These are phyloP conservation scores for Coccomyxa sp. DNA, from an alignment of 139 green algal genomes.

Conservation along the genomic window DNA sequence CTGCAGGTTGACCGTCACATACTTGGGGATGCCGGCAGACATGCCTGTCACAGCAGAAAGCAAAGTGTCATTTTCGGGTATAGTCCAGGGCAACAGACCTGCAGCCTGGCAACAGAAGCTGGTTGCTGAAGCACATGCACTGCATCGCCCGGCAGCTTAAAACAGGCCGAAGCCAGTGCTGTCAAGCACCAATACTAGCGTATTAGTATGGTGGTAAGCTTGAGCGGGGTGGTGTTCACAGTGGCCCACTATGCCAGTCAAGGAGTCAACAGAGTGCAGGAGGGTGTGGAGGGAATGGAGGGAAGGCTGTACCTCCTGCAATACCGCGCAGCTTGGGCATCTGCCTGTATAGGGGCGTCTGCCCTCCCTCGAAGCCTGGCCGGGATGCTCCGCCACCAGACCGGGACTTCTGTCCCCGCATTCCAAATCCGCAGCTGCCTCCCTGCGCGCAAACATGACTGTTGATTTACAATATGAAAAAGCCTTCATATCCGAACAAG, in stretches of 20 bases:
- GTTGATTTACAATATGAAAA: background rate
- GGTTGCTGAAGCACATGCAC: too few relatives aligned
- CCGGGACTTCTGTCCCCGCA: slow-evolving; percentile 94
- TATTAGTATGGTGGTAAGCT: too few relatives aligned
- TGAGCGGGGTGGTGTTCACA: too few relatives aligned
- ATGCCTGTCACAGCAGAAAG: slow-evolving; percentile 74
- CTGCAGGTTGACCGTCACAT: slow-evolving; percentile 85
- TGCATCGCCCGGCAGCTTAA: too few relatives aligned
- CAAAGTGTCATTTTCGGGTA: too few relatives aligned
- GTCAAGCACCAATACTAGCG: too few relatives aligned
- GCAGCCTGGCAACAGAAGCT: too few relatives aligned
- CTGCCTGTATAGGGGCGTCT: slow-evolving; percentile 94
- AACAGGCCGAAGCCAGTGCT: too few relatives aligned
- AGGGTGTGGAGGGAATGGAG: too few relatives aligned
- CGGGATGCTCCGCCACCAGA: slow-evolving; percentile 74
- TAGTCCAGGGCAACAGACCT: too few relatives aligned
- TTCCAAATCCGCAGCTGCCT: slow-evolving; percentile 91
- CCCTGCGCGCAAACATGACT: slow-evolving; percentile 57
- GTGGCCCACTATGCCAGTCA: too few relatives aligned
- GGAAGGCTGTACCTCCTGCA: slow-evolving; percentile 89
- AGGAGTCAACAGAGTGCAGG: too few relatives aligned
- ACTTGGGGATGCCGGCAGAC: slow-evolving; percentile 79
- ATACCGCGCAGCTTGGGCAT: slow-evolving; percentile 98
- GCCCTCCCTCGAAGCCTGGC: slow-evolving; percentile 96
- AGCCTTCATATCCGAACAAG: background rate